A percentile compares a stretch with the other conserved stretches of the same genome.
These are phyloP conservation scores for Aspergillus viridinutans DNA, from an alignment of 2,329 filamentous ascomycete species.

Conservation along the genomic window DNA sequence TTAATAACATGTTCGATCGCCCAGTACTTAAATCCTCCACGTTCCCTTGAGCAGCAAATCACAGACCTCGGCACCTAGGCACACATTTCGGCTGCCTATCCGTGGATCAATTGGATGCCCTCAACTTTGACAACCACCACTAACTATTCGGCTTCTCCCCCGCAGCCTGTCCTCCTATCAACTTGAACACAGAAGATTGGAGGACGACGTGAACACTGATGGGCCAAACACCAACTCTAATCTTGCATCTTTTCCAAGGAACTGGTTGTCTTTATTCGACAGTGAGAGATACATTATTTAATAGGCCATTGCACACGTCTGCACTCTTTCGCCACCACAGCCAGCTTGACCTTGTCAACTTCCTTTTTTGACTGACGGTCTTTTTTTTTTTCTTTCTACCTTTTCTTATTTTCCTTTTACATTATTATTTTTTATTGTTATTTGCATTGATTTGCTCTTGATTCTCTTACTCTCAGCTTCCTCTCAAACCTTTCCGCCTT, in stretches of 20 bases:
- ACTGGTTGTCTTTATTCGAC: slow-evolving; percentile 1
- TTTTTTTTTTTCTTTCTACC: not conserved
- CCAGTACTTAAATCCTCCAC: not conserved
- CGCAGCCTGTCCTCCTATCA: not conserved
- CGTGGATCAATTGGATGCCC: not conserved
- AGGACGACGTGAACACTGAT: slow-evolving; percentile 7
- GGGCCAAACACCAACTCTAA: slow-evolving; percentile 10
- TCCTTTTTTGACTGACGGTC: slow-evolving; percentile 1
- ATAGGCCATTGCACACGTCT: not conserved
- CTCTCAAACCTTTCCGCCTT: not conserved
- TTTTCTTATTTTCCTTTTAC: slow-evolving; percentile 4
- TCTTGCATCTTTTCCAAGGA: slow-evolving; percentile 3
- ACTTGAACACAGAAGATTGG: not conserved
- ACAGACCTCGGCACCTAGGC: not conserved
- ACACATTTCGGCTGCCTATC: not conserved
- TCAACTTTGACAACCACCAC: not conserved
- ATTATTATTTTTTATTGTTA: slow-evolving; percentile 1
- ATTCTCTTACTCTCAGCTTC: not conserved
- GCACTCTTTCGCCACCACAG: not conserved
- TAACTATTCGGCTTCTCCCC: not conserved
- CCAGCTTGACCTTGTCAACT: not conserved
- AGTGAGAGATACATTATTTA: not conserved
- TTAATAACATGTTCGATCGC: too few species aligned
- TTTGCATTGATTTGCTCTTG: slow-evolving; percentile 4
- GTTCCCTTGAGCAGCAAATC: not conserved